Evolutionary conservation across 495 filamentous ascomycete species (phyloP).

Genomic region (Parachaetomium inaequale): DNA sequence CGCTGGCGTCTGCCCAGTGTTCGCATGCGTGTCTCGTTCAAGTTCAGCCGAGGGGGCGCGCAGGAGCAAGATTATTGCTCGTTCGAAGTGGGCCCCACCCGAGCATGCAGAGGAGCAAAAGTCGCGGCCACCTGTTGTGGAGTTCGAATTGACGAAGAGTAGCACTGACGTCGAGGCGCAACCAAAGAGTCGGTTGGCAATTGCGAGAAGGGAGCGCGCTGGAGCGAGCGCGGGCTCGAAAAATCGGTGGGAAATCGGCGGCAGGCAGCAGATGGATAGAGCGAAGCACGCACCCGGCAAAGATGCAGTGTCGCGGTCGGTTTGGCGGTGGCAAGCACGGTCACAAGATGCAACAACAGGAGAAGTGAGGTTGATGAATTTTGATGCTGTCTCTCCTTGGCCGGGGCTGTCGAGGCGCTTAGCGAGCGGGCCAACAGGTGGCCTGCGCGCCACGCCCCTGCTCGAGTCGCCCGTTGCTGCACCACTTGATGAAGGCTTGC

Average conservation of each 20-base stretch:
- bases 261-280: background rate
- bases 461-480: background rate
- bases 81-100: slow-evolving; percentile 11
- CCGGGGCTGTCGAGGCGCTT: slow-evolving; percentile 18
- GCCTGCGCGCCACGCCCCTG: slow-evolving; percentile 19
- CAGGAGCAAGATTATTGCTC: slow-evolving; percentile 15
- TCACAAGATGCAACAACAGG: slow-evolving; percentile 15
- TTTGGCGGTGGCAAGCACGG: slow-evolving; percentile 19
- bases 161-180: slow-evolving; percentile 25
- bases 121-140: slow-evolving; percentile 24
- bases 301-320: slow-evolving; percentile 12
- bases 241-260: background rate
- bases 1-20: slow-evolving; percentile 16
- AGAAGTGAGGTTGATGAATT: slow-evolving; percentile 23
- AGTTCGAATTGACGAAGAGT: slow-evolving; percentile 16
- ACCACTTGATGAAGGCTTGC: too few species aligned
- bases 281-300: slow-evolving; percentile 5
- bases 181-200: slow-evolving; percentile 17
- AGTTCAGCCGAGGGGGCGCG: slow-evolving; percentile 5
- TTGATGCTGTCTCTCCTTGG: slow-evolving; percentile 17
- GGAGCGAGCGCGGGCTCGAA: background rate
- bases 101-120: slow-evolving; percentile 10
- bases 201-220: slow-evolving; percentile 11
- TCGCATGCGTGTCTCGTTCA: slow-evolving; percentile 17
- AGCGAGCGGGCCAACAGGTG: slow-evolving; percentile 12